phyloP scores from a whole-genome alignment of 2,329 filamentous ascomycete genomes.

The Fusarium sp. region DNA sequence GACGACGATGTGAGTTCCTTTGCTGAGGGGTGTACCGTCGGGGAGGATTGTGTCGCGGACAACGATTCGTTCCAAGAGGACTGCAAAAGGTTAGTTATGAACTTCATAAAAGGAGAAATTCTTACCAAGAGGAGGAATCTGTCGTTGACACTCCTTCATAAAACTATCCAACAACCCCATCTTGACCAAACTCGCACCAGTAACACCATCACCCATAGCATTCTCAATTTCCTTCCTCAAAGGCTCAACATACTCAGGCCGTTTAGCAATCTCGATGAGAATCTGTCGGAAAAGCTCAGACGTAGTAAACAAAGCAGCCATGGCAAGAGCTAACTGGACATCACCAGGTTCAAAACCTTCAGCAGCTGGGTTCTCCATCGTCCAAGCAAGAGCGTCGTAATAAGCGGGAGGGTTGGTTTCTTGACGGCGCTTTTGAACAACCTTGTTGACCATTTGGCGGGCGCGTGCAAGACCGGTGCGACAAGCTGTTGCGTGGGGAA shows the following conservation, averaged over 20 bases:
- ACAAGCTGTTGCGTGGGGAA: background rate
- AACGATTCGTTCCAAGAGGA: background rate
- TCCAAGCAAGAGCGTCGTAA: constrained; percentile 4
- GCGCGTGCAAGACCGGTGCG: background rate
- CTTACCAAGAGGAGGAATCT: background rate
- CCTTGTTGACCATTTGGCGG: background rate
- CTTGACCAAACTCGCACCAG: background rate
- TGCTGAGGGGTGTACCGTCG: background rate
- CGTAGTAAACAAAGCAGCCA: background rate
- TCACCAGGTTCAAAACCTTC: background rate
- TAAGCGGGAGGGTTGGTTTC: rapidly evolving
- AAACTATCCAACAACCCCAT: constrained; percentile 1
- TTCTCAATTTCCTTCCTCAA: background rate
- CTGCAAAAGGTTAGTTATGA: rapidly evolving
- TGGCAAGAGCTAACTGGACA: background rate
- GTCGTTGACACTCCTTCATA: constrained; percentile 1
- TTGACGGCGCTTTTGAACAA: background rate
- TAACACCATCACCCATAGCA: background rate
- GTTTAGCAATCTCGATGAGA: background rate
- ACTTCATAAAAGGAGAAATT: too few species aligned
- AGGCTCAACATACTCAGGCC: background rate
- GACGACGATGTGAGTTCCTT: background rate
- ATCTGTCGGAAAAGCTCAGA: background rate
- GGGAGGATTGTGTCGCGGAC: background rate
- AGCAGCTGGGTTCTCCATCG: background rate